Base-by-base conservation (phyloP, 176 grass and related monocot species). In the Poa annua region DNA sequence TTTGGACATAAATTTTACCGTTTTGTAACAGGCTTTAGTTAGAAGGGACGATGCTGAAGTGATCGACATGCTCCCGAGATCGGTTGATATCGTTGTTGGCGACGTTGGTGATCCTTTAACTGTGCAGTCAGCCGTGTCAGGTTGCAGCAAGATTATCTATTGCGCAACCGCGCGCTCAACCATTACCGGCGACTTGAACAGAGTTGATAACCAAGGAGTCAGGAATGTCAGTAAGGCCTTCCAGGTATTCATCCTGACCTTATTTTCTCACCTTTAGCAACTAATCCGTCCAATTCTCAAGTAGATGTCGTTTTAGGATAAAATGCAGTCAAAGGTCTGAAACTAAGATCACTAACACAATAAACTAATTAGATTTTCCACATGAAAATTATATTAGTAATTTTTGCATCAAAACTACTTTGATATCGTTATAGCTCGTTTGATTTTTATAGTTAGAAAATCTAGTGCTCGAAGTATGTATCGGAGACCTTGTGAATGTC, bases 101-200 rank as follows among this genome's bases (percentile, higher is more conserved):
- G 96, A 98, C 87, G 89, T 98, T 33, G 96, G 96, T 64, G 96
- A 98, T 83, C 75, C 84, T 76, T 74, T 83, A 67, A 92, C 96
- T 34, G 81, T 98, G 34, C 89, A 83, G 80, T 67, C 81, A 50
- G 93, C 93, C 24, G 85, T 95, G 34, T 85, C 86, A 74, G 96
- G 91, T 87, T 96, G 91, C 86, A 98, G 89, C 82, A 98, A 98
- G 86, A 62, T 98, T 24, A 98, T 98, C n/a, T 98, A 98, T 73
- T 98, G 96, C 39, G 96, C 96, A 47, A 98, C 91, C 59, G 96
- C 96, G 81, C 87, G 93, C 33, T 95, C 93, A 71, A 85, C 93
- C 84, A 98, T 98, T 71, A 98, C 96, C 6, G 96, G 90, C 20
- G 96, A 98, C 83, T 83, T 96, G 39, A 98, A 93, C 48, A 98